Conservation (phyloP, 1,284 basidiomycete species). For the Xanthoconium separans region DNA sequence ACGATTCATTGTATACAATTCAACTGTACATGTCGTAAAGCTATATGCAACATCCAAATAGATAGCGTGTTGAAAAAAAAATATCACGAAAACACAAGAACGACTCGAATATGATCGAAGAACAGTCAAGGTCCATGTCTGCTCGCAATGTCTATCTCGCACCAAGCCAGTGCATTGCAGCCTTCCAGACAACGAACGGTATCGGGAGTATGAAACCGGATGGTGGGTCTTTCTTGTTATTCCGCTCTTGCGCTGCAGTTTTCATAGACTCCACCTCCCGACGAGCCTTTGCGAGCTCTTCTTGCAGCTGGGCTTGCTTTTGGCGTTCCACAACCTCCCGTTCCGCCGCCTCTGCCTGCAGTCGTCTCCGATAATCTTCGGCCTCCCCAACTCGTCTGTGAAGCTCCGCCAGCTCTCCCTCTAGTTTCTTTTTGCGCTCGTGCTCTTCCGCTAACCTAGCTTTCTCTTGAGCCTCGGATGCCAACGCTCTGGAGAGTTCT, state of each 20-base stretch:
- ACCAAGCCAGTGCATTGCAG: slow-evolving; percentile 34
- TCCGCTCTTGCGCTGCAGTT: slow-evolving; percentile 24
- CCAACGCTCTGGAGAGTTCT: slow-evolving; percentile 29
- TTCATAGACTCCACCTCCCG: slow-evolving; percentile 29
- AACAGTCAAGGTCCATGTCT: not conserved
- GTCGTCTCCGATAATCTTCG: slow-evolving; percentile 28
- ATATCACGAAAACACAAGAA: not conserved
- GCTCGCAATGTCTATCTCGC: slow-evolving; percentile 19
- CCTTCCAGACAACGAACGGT: slow-evolving; percentile 35
- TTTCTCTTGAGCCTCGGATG: slow-evolving; percentile 31
- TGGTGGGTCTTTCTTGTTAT: slow-evolving; percentile 27
- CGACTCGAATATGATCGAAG: not conserved
- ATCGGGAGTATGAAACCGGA: slow-evolving; percentile 32
- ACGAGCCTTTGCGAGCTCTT: slow-evolving; percentile 32
- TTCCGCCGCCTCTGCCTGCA: slow-evolving; percentile 30
- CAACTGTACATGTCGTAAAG: slow-evolving; percentile 5
- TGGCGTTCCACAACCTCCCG: slow-evolving; percentile 29
- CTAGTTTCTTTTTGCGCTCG: slow-evolving; percentile 29
- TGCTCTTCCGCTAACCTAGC: slow-evolving; percentile 32
- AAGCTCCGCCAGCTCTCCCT: slow-evolving; percentile 28
- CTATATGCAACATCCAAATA: slow-evolving; percentile 15
- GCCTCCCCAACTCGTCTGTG: slow-evolving; percentile 29
- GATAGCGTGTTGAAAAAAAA: slow-evolving; percentile 14
- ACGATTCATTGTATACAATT: not conserved
- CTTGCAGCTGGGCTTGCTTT: slow-evolving; percentile 30